Evolutionary conservation across 805 yeast species (phyloP).

Genomic region (Lachancea mirantina): DNA sequence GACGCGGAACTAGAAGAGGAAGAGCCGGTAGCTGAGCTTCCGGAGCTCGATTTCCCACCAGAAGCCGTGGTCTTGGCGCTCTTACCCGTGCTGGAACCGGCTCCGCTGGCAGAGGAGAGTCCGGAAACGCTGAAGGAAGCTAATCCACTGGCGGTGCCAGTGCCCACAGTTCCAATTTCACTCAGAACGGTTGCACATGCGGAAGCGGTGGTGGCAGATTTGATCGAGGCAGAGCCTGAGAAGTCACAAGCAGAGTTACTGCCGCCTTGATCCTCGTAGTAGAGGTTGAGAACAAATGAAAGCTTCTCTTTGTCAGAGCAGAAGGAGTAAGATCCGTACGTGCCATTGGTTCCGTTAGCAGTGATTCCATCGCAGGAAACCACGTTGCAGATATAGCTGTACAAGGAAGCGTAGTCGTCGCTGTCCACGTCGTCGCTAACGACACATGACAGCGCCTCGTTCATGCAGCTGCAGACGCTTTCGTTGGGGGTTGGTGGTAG

Average conservation of each 20-base stretch:
- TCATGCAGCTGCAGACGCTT: constrained; percentile 57
- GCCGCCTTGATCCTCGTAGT: constrained; percentile 46
- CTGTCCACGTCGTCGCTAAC: constrained; percentile 45
- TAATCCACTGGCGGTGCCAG: constrained; percentile 46
- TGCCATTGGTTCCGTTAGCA: constrained; percentile 57
- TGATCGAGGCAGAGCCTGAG: constrained; percentile 57
- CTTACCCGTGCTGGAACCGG: constrained; percentile 16
- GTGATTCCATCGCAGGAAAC: constrained; percentile 54
- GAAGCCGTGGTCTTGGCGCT: constrained; percentile 21
- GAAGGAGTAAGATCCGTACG: constrained; percentile 67
- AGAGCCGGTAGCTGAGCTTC: constrained; percentile 14
- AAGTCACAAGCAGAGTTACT: constrained; percentile 53
- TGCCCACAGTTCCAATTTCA: constrained; percentile 66
- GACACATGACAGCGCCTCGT: constrained; percentile 51
- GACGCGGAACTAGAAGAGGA: constrained; percentile 14
- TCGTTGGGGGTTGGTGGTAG: constrained; percentile 77
- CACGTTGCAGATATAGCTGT: constrained; percentile 48
- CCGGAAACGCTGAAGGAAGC: constrained; percentile 28
- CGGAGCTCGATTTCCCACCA: constrained; percentile 5
- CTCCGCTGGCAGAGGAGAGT: constrained; percentile 29
- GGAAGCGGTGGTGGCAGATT: constrained; percentile 41
- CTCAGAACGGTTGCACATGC: constrained; percentile 50
- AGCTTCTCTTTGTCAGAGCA: constrained; percentile 60
- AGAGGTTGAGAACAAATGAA: constrained; percentile 56
- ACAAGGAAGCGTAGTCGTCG: constrained; percentile 55